Evolutionary conservation across 2,329 filamentous ascomycete species (phyloP).

Genomic region (Beauveria brongniartii): DNA sequence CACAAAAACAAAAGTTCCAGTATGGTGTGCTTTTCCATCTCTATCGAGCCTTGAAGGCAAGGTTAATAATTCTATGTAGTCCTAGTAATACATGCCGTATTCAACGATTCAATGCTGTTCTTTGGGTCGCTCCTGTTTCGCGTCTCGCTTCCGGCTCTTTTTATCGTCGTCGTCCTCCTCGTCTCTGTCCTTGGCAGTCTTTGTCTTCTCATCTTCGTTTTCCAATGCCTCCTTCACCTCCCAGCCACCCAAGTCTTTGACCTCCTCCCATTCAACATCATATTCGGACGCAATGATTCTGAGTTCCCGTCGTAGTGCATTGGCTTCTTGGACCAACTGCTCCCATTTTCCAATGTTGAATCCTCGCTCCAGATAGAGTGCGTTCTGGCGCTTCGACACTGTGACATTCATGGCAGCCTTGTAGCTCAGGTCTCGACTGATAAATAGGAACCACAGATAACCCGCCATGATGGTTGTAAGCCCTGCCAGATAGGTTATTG

Average conservation of each 20-base stretch:
- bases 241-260: conserved; percentile 61
- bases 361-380: conserved; percentile 66
- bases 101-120: conserved; percentile 1
- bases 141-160: conserved; percentile 24
- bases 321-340: conserved; percentile 68
- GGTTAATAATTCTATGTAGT: neutral
- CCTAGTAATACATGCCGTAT: neutral
- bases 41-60: neutral
- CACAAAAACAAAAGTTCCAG: neutral
- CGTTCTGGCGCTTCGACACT: conserved; percentile 66
- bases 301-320: conserved; percentile 69
- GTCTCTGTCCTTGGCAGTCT: conserved; percentile 27
- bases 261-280: conserved; percentile 83
- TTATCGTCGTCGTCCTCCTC: conserved; percentile 31
- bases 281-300: conserved; percentile 76
- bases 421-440: conserved; percentile 84
- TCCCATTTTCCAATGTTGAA: conserved; percentile 77
- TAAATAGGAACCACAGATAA: conserved; percentile 90
- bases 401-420: conserved; percentile 81
- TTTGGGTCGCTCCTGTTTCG: conserved; percentile 18
- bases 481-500: conserved; percentile 83
- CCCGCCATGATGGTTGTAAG: conserved; percentile 79
- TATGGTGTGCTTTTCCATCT: neutral
- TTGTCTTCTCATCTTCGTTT: conserved; percentile 37
- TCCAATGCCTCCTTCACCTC: conserved; percentile 51